These are phyloP conservation scores for Rhizomucor pusillus DNA, from an alignment of 371 early-diverging fungal species.

Conservation along the genomic window DNA sequence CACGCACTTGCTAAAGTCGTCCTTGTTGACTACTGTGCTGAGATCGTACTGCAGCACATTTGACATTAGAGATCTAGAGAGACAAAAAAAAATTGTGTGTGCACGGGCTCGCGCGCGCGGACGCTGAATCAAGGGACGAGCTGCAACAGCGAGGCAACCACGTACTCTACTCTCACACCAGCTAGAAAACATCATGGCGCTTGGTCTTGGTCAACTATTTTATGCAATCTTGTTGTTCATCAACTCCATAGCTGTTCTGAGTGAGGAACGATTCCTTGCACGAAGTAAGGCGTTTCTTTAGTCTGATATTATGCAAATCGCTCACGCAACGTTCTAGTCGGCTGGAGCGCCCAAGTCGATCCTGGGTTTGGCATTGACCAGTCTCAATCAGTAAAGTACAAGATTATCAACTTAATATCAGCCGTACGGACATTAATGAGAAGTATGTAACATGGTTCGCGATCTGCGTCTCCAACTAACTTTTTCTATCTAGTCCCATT, in stretches of 20 bases:
- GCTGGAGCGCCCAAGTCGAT: conserved; percentile 65
- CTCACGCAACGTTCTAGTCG: conserved; percentile 37
- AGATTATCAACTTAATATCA: conserved; percentile 84
- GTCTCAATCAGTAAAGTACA: conserved; percentile 68
- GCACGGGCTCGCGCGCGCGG: too few relatives aligned
- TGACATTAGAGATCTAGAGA: too few relatives aligned
- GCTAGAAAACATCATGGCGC: conserved; percentile 40
- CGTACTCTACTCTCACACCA: not conserved
- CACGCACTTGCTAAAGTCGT: conserved; percentile 22
- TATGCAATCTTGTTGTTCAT: conserved; percentile 79
- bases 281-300: conserved; percentile 63
- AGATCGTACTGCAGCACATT: conserved; percentile 19
- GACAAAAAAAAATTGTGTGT: too few relatives aligned
- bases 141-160: not conserved
- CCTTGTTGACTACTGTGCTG: conserved; percentile 34
- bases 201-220: conserved; percentile 75
- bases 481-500: conserved; percentile 68
- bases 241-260: conserved; percentile 90
- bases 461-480: not conserved
- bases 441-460: conserved; percentile 52
- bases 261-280: conserved; percentile 94
- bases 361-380: conserved; percentile 70
- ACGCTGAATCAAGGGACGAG: not conserved
- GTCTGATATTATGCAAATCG: not conserved
- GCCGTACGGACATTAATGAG: conserved; percentile 90